Conservation (phyloP, 1,139 yeast genomes). For the Sugiyamaella castrensis region DNA sequence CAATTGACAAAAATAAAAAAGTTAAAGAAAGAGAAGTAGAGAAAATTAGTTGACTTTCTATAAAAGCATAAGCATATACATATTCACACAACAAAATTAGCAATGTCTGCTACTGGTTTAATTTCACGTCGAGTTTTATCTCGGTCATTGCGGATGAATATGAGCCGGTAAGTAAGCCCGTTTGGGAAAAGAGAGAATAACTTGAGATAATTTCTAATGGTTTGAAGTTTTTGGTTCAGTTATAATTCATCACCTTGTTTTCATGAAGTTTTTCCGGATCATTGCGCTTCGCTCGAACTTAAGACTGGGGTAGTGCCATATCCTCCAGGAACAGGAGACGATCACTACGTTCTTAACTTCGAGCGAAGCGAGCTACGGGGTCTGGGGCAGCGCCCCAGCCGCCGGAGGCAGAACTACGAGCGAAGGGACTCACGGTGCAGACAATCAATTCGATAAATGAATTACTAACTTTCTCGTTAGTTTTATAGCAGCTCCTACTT, state of each 20-base stretch:
- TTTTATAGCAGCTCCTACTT: conserved; percentile 23
- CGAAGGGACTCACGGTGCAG: too few species aligned
- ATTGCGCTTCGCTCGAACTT: too few species aligned
- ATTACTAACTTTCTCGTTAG: conserved; percentile 2
- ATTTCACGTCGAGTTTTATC: conserved; percentile 22
- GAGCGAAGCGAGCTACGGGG: not conserved
- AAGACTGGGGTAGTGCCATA: too few species aligned
- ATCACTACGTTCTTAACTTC: too few species aligned
- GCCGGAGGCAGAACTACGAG: too few species aligned
- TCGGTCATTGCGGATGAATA: conserved; percentile 19
- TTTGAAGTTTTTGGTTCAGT: not conserved
- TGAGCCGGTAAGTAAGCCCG: conserved; percentile 17
- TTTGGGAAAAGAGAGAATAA: not conserved
- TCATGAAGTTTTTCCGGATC: too few species aligned
- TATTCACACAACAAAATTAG: not conserved
- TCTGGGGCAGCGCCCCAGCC: conserved; percentile 3
- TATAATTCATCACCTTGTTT: not conserved
- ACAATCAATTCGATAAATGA: too few species aligned
- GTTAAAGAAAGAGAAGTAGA: not conserved
- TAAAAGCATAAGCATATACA: too few species aligned
- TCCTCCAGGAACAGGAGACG: too few species aligned
- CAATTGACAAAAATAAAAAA: too few species aligned
- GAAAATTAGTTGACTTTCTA: not conserved
- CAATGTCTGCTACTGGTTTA: conserved; percentile 26
- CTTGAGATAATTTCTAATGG: not conserved